These are phyloP conservation scores for Rhodotorula mucilaginosa DNA, from an alignment of 1,284 basidiomycete species.

Conservation along the genomic window DNA sequence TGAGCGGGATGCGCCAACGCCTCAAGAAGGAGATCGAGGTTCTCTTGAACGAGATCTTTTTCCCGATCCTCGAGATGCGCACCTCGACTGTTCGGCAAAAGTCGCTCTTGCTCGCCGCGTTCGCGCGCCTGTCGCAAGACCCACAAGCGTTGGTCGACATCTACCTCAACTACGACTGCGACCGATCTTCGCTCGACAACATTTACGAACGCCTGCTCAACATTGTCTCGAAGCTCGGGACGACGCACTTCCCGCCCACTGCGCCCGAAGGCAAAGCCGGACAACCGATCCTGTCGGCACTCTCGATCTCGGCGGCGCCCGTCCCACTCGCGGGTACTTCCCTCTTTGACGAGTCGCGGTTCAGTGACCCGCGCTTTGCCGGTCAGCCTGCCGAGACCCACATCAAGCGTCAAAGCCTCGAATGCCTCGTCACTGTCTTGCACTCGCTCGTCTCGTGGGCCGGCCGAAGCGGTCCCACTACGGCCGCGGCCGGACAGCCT, in stretches of 20 bases:
- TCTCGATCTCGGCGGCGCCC: constrained; percentile 43
- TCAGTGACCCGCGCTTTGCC: constrained; percentile 51
- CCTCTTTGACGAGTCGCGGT: constrained; percentile 32
- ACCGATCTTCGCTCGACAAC: constrained; percentile 85
- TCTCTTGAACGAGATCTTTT: constrained; percentile 95
- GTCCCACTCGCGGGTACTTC: constrained; percentile 33
- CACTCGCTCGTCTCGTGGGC: constrained; percentile 86
- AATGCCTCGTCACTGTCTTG: constrained; percentile 81
- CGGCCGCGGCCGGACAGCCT: constrained; percentile 29
- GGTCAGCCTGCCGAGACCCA: constrained; percentile 73
- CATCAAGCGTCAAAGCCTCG: constrained; percentile 79
- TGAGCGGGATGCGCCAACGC: constrained; percentile 89
- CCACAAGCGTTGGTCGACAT: constrained; percentile 94
- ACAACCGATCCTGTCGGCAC: constrained; percentile 56
- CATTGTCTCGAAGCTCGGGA: constrained; percentile 84
- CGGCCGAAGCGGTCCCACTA: constrained; percentile 45
- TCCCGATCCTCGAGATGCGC: constrained; percentile 97
- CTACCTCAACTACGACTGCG: constrained; percentile 97
- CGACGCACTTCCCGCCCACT: constrained; percentile 62
- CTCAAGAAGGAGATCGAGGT: constrained; percentile 99
- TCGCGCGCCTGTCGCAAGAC: constrained; percentile 77
- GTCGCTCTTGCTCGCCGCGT: constrained; percentile 81
- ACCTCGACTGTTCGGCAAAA: constrained; percentile 94
- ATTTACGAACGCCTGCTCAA: constrained; percentile 96
- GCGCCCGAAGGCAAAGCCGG: constrained; percentile 46